Base-by-base conservation (phyloP, 2,329 filamentous ascomycete species). In the Cercospora sp. region DNA sequence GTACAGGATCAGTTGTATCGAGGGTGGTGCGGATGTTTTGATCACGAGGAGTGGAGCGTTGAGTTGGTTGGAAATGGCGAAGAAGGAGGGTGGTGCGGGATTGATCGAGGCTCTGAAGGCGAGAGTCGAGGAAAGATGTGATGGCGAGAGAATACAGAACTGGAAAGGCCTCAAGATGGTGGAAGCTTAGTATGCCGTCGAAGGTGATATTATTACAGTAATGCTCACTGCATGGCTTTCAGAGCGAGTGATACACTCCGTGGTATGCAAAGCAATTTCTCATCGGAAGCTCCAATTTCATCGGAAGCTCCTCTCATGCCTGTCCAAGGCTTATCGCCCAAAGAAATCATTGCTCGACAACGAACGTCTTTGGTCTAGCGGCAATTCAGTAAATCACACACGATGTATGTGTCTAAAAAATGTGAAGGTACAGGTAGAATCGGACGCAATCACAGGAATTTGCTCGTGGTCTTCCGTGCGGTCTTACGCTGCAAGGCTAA, bases 21-120 rank as follows among this genome's bases (percentile, higher is more conserved):
- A 89, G 32, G 89, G 87, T 1, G 93, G 91, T 0, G 92, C 91
- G 78, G 91, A 89, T 4, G 94, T 91, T n/a, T 82, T 97, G 57
- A 85, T 93, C 43, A 96, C 93, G 1, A 84, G 93, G 66, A 89
- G 90, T 53, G 92, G 91, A 16, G 82, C 91, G 21, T 78, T 94
- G 63, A 89, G 86, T 72, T 97, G 93, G 93, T 83, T 94, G 8
- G 85, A 90, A 67, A 85, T 86, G 68, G 87, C 88, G 21, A 43
- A 26, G 73, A 78, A 86, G 40, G 84, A 84, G 3, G 79, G 82
- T 3, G 83, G 81, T 61, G 32, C 8, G 1, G 32, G 32, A 3
- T 21, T 43, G 24, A 78, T 88, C 62, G 84, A 81, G 68, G 84
- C 81, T 0, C 75, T 95, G 74, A 85, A 86, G 74, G 80, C 78